These are phyloP conservation scores for Prunus mume DNA, from an alignment of 306 rosid genomes.

Conservation along the genomic window DNA sequence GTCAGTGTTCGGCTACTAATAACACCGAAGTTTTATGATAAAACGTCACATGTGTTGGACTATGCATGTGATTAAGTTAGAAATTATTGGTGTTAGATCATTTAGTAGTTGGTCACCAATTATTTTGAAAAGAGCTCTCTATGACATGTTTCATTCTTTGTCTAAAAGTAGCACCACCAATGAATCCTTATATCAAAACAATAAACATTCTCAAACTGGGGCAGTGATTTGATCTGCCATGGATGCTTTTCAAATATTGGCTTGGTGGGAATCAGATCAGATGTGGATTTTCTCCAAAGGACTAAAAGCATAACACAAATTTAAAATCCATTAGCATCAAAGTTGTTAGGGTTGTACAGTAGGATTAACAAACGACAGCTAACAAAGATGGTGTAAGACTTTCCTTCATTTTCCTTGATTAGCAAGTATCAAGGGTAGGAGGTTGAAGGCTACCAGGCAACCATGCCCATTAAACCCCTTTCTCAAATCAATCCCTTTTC, in stretches of 20 bases:
- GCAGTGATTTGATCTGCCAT: no score
- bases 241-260: background rate
- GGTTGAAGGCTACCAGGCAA: conserved; percentile 53
- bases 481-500: conserved; percentile 32
- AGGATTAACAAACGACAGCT: conserved; percentile 38
- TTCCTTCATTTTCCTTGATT: conserved; percentile 35
- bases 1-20: no score
- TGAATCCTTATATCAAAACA: no score
- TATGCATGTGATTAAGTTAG: no score
- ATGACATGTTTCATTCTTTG: no score
- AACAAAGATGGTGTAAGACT: conserved; percentile 30
- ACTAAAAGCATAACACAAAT: background rate
- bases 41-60: no score
- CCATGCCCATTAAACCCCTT: conserved; percentile 20
- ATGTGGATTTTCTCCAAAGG: background rate
- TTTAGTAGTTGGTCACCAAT: no score
- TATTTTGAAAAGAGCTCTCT: no score
- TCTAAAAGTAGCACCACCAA: no score
- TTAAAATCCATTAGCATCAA: conserved; percentile 25
- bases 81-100: no score
- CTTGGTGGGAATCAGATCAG: background rate
- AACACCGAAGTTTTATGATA: no score
- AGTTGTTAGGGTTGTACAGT: conserved; percentile 27
- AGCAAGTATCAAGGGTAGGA: conserved; percentile 57
- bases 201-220: no score